These are phyloP conservation scores for Boletus reticuloceps DNA, from an alignment of 768 basidiomycete genomes.

Conservation along the genomic window DNA sequence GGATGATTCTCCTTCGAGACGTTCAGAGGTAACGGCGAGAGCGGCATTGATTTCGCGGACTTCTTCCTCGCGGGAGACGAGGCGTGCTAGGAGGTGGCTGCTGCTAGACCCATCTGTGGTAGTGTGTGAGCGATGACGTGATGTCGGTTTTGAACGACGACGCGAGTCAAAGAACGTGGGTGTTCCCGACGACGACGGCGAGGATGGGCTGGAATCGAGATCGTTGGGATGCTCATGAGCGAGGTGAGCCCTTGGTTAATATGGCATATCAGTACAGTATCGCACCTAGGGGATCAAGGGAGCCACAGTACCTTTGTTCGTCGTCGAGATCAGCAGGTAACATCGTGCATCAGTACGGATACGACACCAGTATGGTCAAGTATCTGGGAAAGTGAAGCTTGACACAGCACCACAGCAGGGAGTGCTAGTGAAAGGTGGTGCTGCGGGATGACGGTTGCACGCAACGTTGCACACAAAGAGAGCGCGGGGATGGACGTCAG, in stretches of 20 bases:
- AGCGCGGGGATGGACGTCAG: slow-evolving; percentile 4
- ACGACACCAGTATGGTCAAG: slow-evolving; percentile 1
- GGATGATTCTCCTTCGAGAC: slow-evolving; percentile 40
- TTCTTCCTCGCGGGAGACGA: slow-evolving; percentile 31
- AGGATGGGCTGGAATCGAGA: slow-evolving; percentile 30
- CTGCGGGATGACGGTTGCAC: not conserved
- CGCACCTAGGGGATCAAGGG: not conserved
- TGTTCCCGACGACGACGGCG: slow-evolving; percentile 16
- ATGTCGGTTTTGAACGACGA: slow-evolving; percentile 26
- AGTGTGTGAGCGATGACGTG: slow-evolving; percentile 26
- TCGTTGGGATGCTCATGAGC: slow-evolving; percentile 30
- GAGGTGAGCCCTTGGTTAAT: slow-evolving; percentile 17
- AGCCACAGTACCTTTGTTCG: slow-evolving; percentile 24
- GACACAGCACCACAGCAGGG: slow-evolving; percentile 9
- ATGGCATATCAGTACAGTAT: not conserved
- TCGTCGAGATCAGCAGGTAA: slow-evolving; percentile 27
- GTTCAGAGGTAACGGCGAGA: slow-evolving; percentile 25
- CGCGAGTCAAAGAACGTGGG: slow-evolving; percentile 17
- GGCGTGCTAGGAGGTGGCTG: slow-evolving; percentile 30
- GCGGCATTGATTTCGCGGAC: slow-evolving; percentile 30
- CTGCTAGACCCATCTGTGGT: slow-evolving; percentile 28
- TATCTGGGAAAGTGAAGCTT: not conserved
- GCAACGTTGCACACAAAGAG: slow-evolving; percentile 7
- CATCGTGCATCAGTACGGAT: slow-evolving; percentile 24
- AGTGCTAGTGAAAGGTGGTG: not conserved